Evolutionary conservation across 1,284 basidiomycete species (phyloP).

Genomic region (Fomitiporia mediterranea): DNA sequence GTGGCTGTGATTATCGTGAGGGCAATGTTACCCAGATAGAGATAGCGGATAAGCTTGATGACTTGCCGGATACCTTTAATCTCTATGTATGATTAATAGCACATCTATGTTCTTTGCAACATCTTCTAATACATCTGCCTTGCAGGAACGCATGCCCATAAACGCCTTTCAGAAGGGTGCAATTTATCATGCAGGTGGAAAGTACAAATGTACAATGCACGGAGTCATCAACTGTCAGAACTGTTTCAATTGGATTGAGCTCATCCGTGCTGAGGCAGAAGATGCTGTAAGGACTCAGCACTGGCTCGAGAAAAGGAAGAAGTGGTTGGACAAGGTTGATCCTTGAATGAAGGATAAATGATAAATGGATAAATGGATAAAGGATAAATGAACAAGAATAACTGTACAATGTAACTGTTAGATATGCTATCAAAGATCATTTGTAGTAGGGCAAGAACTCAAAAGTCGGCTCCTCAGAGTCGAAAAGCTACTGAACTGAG

Average conservation of each 20-base stretch:
- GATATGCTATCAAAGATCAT: too few species aligned
- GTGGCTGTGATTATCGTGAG: conserved; percentile 7
- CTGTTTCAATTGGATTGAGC: conserved; percentile 7
- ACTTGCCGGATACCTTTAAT: background rate
- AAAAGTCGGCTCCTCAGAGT: too few species aligned
- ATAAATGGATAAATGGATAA: background rate
- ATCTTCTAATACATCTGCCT: background rate
- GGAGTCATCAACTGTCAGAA: background rate
- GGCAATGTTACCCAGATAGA: conserved; percentile 5
- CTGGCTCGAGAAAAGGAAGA: conserved; percentile 9
- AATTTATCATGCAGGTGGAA: background rate
- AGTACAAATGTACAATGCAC: background rate
- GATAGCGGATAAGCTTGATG: conserved; percentile 2
- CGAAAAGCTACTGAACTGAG: too few species aligned
- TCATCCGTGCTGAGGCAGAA: conserved; percentile 2
- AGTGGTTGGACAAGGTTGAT: conserved; percentile 8
- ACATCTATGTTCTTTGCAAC: background rate
- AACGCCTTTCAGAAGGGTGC: conserved; percentile 3
- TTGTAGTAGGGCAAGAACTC: too few species aligned
- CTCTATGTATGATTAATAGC: background rate
- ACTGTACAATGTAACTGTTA: background rate
- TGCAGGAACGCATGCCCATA: conserved; percentile 1
- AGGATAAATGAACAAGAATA: background rate
- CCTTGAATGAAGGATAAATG: too few species aligned
- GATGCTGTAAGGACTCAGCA: background rate